phyloP scores from a whole-genome alignment of 176 grass and related monocot species.

The Zoysia japonica region DNA sequence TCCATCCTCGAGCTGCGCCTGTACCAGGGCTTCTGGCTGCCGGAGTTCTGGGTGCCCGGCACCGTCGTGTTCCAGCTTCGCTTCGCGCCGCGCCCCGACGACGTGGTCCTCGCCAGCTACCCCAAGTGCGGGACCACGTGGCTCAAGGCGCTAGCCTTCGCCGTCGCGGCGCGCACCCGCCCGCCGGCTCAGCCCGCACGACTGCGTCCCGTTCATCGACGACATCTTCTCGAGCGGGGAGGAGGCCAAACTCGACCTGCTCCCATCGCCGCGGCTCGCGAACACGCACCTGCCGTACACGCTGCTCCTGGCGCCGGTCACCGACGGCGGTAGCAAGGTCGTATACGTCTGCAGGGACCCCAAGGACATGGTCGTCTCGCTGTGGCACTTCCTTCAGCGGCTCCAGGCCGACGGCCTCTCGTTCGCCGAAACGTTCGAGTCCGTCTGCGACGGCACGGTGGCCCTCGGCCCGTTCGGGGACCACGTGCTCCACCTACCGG shows the following conservation, averaged over 20 bases:
- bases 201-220: conserved; percentile 49
- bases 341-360: conserved; percentile 52
- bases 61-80: conserved; percentile 33
- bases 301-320: conserved; percentile 36
- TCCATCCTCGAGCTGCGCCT: not conserved
- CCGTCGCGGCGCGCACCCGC: conserved; percentile 44
- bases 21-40: conserved; percentile 42
- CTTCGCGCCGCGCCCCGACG: conserved; percentile 33
- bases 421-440: conserved; percentile 42
- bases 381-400: conserved; percentile 32
- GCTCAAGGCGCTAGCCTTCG: conserved; percentile 46
- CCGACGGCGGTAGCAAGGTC: conserved; percentile 22
- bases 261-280: conserved; percentile 55
- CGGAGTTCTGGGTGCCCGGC: conserved; percentile 22
- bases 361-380: conserved; percentile 43
- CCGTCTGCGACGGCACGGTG: conserved; percentile 45
- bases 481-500: conserved; percentile 49
- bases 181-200: conserved; percentile 50
- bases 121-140: conserved; percentile 52
- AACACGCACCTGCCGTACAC: conserved; percentile 58
- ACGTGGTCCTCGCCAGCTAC: conserved; percentile 47
- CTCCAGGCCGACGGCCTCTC: not conserved
- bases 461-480: conserved; percentile 51
- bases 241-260: conserved; percentile 21
- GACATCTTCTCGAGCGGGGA: conserved; percentile 30